Conservation (phyloP, 2,329 filamentous ascomycete genomes). For the Colletotrichum sp. region DNA sequence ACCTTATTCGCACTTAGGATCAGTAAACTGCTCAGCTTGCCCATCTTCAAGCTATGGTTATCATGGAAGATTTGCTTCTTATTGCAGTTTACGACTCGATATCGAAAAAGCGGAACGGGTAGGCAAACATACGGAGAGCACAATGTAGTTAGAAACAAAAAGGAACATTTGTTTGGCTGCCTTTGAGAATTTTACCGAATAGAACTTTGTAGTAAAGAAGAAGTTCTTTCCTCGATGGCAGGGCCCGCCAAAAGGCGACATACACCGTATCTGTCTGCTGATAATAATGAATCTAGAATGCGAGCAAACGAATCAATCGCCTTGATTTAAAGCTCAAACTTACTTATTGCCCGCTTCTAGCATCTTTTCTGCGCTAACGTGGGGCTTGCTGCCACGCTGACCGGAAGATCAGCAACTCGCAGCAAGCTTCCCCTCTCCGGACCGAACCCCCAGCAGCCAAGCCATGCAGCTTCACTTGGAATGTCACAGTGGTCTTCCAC, state of each 20-base stretch:
- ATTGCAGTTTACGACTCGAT: too few species aligned
- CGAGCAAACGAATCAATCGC: neutral
- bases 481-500: neutral
- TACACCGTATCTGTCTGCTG: neutral
- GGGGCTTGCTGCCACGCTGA: neutral
- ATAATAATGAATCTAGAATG: neutral
- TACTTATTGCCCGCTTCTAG: neutral
- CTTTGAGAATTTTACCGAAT: neutral
- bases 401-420: neutral
- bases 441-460: neutral
- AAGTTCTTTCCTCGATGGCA: neutral
- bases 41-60: too few species aligned
- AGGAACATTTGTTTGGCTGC: accelerated
- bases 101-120: neutral
- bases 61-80: too few species aligned
- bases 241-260: neutral
- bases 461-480: neutral
- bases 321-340: neutral
- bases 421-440: neutral
- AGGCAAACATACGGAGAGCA: accelerated
- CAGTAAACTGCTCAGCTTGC: too few species aligned
- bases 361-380: neutral
- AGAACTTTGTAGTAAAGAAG: neutral
- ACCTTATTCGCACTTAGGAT: too few species aligned
- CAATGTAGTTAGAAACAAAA: neutral